Evolutionary conservation across 306 rosid species (phyloP), one percentile per base, ranked within the genome.

Genomic region (Pyrus bretschneideri): DNA sequence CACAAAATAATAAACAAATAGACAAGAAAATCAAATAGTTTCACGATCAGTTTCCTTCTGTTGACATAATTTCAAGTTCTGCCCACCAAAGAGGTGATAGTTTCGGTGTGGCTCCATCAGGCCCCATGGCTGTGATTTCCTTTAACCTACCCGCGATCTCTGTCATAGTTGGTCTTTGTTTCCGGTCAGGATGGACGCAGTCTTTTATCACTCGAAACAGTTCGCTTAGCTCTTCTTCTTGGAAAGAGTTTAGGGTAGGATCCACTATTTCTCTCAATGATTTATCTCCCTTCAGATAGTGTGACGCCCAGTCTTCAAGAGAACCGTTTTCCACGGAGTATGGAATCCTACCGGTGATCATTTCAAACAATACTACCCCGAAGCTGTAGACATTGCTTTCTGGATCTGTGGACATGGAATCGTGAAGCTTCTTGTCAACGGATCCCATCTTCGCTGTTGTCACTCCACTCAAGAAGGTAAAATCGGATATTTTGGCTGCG

Each of bases 41-140:
- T 59, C 33, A 72, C 82, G 30, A 76, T 86, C 81, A 91, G 52
- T 75, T 78, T 59, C 66, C 79, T 30, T 90, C 93, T 9, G 90
- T 14, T 42, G 97, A 87, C 83, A 86, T 67, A 38, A 95, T 95
- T 83, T 95, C 98, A 31, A 92, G 84, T 78, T 95, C 98, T 46
- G 97, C 96, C 98, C 98, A 95, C 98, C 98, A 95, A 68, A 95
- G 91, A 69, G 93, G 95, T 45, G 97, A 92, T 68, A 86, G 13
- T 82, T 89, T 95, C 55, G 97, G 97, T 30, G 85, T 84, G 40
- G 93, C 97, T 73, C 80, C 89, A 55, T 88, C 96, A 42, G 97
- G 93, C n/a, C 66, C 96, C 88, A 92, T 78, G 25, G 83, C 83
- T 72, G 96, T 95, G 22, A 90, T 90, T 27, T 88, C 87, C 78